Evolutionary conservation across 805 yeast species (phyloP).

Genomic region (Nakazawaea populi): DNA sequence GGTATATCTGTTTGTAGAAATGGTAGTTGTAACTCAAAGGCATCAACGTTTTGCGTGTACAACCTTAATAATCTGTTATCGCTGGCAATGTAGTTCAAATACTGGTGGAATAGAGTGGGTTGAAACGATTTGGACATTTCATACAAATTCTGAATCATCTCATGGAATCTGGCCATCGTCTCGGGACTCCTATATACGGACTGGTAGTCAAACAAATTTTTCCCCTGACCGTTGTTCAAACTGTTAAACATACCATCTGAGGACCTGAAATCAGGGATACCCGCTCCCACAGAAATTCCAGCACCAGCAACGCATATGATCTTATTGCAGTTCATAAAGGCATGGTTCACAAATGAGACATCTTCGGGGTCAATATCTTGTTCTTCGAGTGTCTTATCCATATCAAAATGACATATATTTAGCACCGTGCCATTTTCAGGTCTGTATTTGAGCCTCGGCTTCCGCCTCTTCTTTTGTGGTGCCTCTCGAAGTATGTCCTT

Average conservation of each 20-base stretch:
- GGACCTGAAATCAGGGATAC: constrained; percentile 80
- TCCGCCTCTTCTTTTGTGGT: constrained; percentile 20
- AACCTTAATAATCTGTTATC: constrained; percentile 58
- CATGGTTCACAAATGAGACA: constrained; percentile 45
- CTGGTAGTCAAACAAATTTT: constrained; percentile 63
- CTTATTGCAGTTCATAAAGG: constrained; percentile 47
- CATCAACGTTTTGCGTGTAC: constrained; percentile 87
- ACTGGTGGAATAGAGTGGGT: constrained; percentile 72
- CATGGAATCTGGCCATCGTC: constrained; percentile 61
- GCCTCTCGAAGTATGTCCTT: not conserved
- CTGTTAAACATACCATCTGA: constrained; percentile 69
- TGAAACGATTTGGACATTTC: constrained; percentile 44
- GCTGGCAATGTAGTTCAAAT: constrained; percentile 52
- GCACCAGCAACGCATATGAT: constrained; percentile 79
- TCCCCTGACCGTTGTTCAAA: constrained; percentile 38
- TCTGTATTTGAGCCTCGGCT: constrained; percentile 39
- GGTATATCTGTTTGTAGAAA: constrained; percentile 46
- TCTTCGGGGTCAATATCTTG: constrained; percentile 31
- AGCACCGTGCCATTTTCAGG: constrained; percentile 41
- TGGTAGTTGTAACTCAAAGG: constrained; percentile 59
- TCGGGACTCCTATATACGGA: constrained; percentile 63
- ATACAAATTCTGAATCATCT: constrained; percentile 62
- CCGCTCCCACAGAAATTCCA: constrained; percentile 64
- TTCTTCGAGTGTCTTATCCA: constrained; percentile 19
- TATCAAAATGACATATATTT: constrained; percentile 23